Base-by-base conservation (phyloP, 495 filamentous ascomycete species). In the Podospora pseudopauciseta region DNA sequence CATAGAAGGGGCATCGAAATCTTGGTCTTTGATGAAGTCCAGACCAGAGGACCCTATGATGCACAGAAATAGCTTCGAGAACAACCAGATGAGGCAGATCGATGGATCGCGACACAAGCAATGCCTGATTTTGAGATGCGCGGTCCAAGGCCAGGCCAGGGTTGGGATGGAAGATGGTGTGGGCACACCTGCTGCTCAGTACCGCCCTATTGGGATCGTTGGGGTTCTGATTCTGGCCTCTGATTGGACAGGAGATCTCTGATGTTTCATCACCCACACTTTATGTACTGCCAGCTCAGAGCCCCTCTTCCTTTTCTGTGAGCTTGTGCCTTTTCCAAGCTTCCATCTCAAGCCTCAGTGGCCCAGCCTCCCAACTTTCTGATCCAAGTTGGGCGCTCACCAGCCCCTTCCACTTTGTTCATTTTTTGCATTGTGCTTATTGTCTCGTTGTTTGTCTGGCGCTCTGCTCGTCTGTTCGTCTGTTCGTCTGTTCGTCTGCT, bases 271-370 rank as follows among this genome's bases (percentile, higher is more conserved):
- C 72, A 73, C 67, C n/a, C 55, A 20, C 39, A 20, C 23, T 70
- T 68, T 60, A 73, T 75, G 75, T 74, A 73, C 68, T 76, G 76
- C 75, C 76, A 78, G 66, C 67, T 65, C 70, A 70, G 63, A 70
- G 65, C 60, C 70, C 28, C 68, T 59, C 60, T 56, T 28, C 64
- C 30, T 32, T 65, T 60, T 65, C 3, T 15, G 23, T 19, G 23
- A 58, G 55, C 55, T 58, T 58, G 39, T 49, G 55, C 55, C 23
- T 58, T 26, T 19, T 19, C n/a, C 63, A 58, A 65, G 53, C 65
- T 68, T 63, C 61, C 60, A 59, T 60, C 59, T 11, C 66, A 26
- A 20, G 39, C 63, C 30, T 63, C 65, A 68, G 18, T 69, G 64
- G 65, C 70, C 76, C 76, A 77, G 64, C 76, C 76, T 63, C 75